These are phyloP conservation scores for Geoglossum glabrum DNA, from an alignment of 495 filamentous ascomycete genomes.

Conservation along the genomic window DNA sequence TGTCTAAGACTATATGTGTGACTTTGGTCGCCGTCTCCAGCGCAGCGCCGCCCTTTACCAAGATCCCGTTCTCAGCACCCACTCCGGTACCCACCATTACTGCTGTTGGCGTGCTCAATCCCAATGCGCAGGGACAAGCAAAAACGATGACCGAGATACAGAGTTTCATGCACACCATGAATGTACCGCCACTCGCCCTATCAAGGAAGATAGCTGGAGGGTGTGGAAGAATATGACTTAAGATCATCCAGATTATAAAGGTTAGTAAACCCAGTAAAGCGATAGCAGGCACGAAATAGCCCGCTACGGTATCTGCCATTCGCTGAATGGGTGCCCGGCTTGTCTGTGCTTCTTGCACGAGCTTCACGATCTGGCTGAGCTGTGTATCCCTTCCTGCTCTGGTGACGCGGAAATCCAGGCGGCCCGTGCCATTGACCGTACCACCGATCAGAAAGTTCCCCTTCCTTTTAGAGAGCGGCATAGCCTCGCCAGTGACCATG, in stretches of 20 bases:
- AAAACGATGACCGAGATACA: constrained; percentile 99
- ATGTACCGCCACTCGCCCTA: constrained; percentile 57
- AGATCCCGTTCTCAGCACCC: constrained; percentile 89
- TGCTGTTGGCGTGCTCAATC: constrained; percentile 83
- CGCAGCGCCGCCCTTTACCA: constrained; percentile 89
- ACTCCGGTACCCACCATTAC: constrained; percentile 98
- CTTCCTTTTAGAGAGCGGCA: constrained; percentile 74
- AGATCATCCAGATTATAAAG: constrained; percentile 83
- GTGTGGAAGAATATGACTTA: constrained; percentile 61
- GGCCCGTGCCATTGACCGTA: constrained; percentile 83
- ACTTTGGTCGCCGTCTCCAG: constrained; percentile 85
- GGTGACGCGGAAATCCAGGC: constrained; percentile 83
- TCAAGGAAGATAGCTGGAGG: constrained; percentile 82
- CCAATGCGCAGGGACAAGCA: constrained; percentile 89
- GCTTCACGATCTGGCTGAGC: constrained; percentile 89
- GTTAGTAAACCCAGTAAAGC: constrained; percentile 66
- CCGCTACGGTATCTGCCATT: constrained; percentile 76
- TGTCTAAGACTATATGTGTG: constrained; percentile 92
- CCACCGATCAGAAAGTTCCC: constrained; percentile 74
- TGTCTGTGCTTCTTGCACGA: constrained; percentile 93
- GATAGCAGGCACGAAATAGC: constrained; percentile 86
- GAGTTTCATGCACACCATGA: constrained; percentile 94
- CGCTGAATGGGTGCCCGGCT: constrained; percentile 87
- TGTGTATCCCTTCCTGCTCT: constrained; percentile 89
- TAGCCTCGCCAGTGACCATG: constrained; percentile 95